These are phyloP conservation scores for Oryza coarctata DNA, from an alignment of 176 grass and related monocot genomes.

Conservation along the genomic window DNA sequence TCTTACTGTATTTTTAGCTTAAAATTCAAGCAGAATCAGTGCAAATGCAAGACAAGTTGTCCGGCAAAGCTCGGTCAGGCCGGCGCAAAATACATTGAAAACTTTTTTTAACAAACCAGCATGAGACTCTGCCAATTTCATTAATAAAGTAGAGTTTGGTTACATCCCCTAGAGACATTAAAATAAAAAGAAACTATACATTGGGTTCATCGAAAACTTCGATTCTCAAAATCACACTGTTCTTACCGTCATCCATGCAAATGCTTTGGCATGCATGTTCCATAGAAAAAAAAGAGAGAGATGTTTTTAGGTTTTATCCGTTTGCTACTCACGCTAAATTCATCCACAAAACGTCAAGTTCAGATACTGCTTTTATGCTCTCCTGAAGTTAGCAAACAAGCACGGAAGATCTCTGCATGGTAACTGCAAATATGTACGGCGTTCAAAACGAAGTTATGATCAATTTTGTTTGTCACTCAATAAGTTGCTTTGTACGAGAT, in stretches of 20 bases:
- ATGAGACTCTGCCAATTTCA: too few species aligned
- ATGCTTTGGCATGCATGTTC: neutral
- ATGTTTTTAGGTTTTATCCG: neutral
- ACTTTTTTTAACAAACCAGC: too few species aligned
- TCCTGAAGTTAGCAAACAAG: neutral
- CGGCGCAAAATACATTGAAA: neutral
- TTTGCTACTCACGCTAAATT: constrained; percentile 3
- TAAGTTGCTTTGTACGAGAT: neutral
- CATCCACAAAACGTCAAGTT: constrained; percentile 14
- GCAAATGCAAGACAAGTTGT: neutral
- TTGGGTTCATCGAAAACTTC: neutral
- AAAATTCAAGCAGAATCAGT: neutral
- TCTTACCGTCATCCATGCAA: neutral
- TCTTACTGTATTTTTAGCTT: neutral
- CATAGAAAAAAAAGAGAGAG: neutral
- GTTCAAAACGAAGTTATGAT: neutral
- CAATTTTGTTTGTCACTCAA: neutral
- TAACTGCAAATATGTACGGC: neutral
- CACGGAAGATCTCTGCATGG: neutral
- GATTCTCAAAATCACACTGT: neutral
- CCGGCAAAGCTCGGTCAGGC: neutral
- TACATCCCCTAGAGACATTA: too few species aligned
- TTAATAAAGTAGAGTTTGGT: too few species aligned
- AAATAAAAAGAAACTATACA: too few species aligned
- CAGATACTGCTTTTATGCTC: neutral